Percentiles rank a stretch among this genome's conserved stretches.
These are phyloP conservation scores for Pharnaceum exiguum DNA, from an alignment of 148 eudicot species.

Conservation along the genomic window DNA sequence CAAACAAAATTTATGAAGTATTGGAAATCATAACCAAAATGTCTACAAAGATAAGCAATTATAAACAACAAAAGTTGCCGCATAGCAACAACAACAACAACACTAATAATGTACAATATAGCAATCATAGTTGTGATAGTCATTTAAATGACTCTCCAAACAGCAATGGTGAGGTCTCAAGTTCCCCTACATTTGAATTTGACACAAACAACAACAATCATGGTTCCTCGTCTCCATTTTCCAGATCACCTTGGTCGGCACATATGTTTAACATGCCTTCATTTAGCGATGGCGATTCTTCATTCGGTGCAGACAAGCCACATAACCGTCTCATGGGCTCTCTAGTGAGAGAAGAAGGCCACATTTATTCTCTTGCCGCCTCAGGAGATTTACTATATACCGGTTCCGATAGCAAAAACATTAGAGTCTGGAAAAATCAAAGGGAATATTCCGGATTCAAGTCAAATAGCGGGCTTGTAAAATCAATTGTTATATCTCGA, in stretches of 20 bases:
- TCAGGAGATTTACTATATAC: conserved; percentile 64
- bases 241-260: conserved; percentile 62
- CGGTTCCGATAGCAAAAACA: conserved; percentile 76
- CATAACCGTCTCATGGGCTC: conserved; percentile 71
- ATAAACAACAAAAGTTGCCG: too few relatives aligned
- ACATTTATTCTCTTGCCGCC: conserved; percentile 70
- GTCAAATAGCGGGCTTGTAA: conserved; percentile 68
- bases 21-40: too few relatives aligned
- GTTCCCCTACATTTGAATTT: conserved; percentile 20
- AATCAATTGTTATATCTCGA: conserved; percentile 61
- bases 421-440: conserved; percentile 77
- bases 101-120: too few relatives aligned
- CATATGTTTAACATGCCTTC: conserved; percentile 15
- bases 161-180: conserved; percentile 2
- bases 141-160: conserved; percentile 1
- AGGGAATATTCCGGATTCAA: conserved; percentile 71
- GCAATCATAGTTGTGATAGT: too few relatives aligned
- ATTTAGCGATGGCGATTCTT: neutral
- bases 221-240: conserved; percentile 26
- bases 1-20: too few relatives aligned
- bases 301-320: neutral
- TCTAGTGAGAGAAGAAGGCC: conserved; percentile 79
- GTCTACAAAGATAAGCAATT: too few relatives aligned
- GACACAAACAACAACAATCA: too few relatives aligned
- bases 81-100: too few relatives aligned